phyloP scores from a whole-genome alignment of 208 protist genomes.

The Wallacemonas sp. region DNA sequence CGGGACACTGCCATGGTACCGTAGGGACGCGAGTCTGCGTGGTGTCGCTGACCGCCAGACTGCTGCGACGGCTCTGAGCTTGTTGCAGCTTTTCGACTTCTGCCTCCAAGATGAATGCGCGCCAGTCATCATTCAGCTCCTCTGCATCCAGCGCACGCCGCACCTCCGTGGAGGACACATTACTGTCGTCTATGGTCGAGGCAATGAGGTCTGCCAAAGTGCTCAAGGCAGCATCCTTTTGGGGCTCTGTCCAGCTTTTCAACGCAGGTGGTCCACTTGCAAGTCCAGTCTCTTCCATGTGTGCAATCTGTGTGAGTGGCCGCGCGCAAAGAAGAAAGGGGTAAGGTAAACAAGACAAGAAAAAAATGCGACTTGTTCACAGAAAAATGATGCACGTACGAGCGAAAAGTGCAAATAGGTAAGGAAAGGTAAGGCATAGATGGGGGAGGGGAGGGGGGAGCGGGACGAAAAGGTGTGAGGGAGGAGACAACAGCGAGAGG shows the following conservation, averaged over 20 bases:
- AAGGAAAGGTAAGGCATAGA: no score
- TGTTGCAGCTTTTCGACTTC: background rate
- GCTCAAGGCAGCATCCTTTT: slow-evolving; percentile 30
- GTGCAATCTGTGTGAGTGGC: background rate
- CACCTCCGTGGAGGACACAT: slow-evolving; percentile 32
- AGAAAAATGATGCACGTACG: no score
- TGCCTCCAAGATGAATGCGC: background rate
- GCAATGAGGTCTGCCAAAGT: slow-evolving; percentile 56
- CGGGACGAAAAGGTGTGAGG: no score
- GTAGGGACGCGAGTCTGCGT: background rate
- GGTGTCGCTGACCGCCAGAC: slow-evolving; percentile 19
- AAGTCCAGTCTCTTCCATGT: slow-evolving; percentile 4
- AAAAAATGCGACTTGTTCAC: no score
- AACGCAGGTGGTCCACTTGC: background rate
- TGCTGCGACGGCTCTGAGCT: background rate
- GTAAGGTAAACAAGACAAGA: no score
- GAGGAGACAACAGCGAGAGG: no score
- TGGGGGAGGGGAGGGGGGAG: no score
- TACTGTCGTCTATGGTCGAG: slow-evolving; percentile 48
- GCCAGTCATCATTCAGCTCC: slow-evolving; percentile 1
- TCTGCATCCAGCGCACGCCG: slow-evolving; percentile 28
- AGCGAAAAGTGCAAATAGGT: no score
- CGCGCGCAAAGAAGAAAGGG: background rate
- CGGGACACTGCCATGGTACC: slow-evolving; percentile 10
- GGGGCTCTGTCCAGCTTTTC: slow-evolving; percentile 2